Percentiles rank a stretch among this genome's conserved stretches.
These are phyloP conservation scores for Sporothrix curviconia DNA, from an alignment of 2,329 filamentous ascomycete genomes.

Conservation along the genomic window DNA sequence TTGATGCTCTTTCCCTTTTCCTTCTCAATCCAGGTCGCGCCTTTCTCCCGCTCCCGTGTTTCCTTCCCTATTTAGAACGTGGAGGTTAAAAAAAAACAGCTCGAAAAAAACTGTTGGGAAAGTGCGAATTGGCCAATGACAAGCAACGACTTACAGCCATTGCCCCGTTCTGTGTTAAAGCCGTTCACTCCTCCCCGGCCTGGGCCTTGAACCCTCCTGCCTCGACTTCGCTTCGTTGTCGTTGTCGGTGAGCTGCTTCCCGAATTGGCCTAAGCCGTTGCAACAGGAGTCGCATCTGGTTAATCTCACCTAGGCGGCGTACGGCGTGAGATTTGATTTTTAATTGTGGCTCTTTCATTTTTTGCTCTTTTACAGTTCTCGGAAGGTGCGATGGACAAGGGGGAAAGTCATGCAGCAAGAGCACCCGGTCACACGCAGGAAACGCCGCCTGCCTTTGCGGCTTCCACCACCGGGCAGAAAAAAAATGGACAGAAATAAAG, in stretches of 20 bases:
- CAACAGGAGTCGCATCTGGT: neutral
- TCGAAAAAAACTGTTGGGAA: conserved; percentile 20
- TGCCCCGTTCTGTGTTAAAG: neutral
- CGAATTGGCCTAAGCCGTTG: neutral
- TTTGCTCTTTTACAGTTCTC: neutral
- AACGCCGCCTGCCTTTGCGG: neutral
- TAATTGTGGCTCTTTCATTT: neutral
- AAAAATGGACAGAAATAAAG: neutral
- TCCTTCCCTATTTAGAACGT: neutral
- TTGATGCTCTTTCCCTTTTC: neutral
- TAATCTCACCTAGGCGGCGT: too few relatives aligned
- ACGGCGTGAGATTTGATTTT: neutral
- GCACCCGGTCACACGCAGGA: too few relatives aligned
- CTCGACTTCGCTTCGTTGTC: neutral
- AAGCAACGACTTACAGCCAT: conserved; percentile 16
- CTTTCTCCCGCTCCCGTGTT: neutral
- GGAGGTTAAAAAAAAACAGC: neutral
- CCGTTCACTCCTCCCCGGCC: neutral
- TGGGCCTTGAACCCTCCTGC: neutral
- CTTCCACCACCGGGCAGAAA: too few relatives aligned
- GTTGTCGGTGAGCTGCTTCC: neutral
- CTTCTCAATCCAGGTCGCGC: neutral
- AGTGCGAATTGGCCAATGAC: conserved; percentile 16
- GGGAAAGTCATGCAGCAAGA: too few relatives aligned
- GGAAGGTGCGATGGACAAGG: too few relatives aligned